Percentiles rank a stretch among this genome's conserved stretches.
These are phyloP conservation scores for Pleurotus citrinopileatus DNA, from an alignment of 768 basidiomycete species.

Conservation along the genomic window DNA sequence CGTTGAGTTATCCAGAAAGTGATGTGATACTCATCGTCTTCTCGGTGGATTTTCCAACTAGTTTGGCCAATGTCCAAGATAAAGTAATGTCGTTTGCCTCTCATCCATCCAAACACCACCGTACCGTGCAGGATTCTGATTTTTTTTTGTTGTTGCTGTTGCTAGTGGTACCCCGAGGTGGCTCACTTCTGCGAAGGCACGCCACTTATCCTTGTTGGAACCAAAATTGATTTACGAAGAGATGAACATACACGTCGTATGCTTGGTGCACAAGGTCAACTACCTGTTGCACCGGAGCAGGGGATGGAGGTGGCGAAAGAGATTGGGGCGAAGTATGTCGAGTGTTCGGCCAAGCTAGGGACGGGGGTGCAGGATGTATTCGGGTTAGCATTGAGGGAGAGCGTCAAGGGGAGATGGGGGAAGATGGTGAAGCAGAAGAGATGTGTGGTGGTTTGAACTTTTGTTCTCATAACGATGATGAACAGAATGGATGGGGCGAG, in stretches of 20 bases:
- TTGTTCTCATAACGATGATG: too few relatives aligned
- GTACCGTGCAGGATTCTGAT: too few relatives aligned
- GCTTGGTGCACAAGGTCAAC: conserved; percentile 85
- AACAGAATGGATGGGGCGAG: too few relatives aligned
- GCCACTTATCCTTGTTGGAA: conserved; percentile 88
- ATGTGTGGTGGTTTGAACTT: conserved; percentile 65
- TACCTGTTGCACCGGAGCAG: conserved; percentile 79
- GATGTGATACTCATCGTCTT: conserved; percentile 93
- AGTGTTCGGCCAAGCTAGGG: conserved; percentile 94
- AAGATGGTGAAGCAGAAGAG: conserved; percentile 66
- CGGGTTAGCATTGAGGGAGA: conserved; percentile 82
- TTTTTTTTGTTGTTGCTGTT: too few relatives aligned
- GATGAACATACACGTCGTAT: conserved; percentile 86
- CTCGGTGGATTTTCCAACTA: conserved; percentile 89
- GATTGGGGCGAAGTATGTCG: conserved; percentile 90
- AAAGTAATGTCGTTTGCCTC: conserved; percentile 49
- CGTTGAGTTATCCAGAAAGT: conserved; percentile 85
- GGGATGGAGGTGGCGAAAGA: conserved; percentile 85
- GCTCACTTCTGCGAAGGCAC: conserved; percentile 90
- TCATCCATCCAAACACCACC: too few relatives aligned
- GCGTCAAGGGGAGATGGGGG: conserved; percentile 77
- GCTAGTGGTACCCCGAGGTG: conserved; percentile 94
- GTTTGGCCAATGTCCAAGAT: conserved; percentile 86
- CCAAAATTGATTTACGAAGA: conserved; percentile 87
- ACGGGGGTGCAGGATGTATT: conserved; percentile 91